A percentile compares a stretch with the other conserved stretches of the same genome.
Evolutionary conservation across 352 stramenopile species (phyloP).

Genomic region (Salisapilia sapeloensis): DNA sequence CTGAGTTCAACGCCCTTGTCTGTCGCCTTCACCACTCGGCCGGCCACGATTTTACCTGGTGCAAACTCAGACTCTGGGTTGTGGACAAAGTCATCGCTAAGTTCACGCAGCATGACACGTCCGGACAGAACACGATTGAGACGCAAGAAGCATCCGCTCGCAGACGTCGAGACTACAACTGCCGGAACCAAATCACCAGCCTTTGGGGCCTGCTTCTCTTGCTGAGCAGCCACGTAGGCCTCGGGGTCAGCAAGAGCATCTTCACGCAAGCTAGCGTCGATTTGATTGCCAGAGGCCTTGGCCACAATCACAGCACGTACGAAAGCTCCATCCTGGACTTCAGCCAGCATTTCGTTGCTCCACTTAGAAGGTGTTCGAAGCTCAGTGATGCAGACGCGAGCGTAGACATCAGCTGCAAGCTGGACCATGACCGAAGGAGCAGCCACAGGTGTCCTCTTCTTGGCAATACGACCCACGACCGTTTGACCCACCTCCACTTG

Average conservation of each 20-base stretch:
- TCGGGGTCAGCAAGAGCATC: constrained; percentile 31
- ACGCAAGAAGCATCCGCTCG: constrained; percentile 89
- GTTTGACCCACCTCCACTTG: neutral
- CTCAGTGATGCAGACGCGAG: constrained; percentile 71
- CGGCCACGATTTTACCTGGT: constrained; percentile 86
- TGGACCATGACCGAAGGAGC: constrained; percentile 78
- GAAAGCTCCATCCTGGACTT: constrained; percentile 47
- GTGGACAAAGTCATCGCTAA: constrained; percentile 91
- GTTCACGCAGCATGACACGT: constrained; percentile 88
- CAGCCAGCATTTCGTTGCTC: constrained; percentile 52
- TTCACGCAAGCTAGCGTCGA: constrained; percentile 63
- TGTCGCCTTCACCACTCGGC: constrained; percentile 85
- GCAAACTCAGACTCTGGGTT: constrained; percentile 82
- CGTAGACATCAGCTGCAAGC: constrained; percentile 50
- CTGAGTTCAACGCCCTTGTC: constrained; percentile 82
- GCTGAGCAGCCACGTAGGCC: constrained; percentile 17
- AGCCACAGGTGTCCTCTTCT: constrained; percentile 52
- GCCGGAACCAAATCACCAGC: constrained; percentile 80
- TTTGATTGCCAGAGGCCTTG: constrained; percentile 11
- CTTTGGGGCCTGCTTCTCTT: constrained; percentile 4
- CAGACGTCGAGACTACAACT: constrained; percentile 84
- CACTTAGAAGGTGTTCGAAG: constrained; percentile 32
- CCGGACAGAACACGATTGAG: constrained; percentile 76
- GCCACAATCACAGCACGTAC: constrained; percentile 62
- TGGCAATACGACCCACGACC: constrained; percentile 58